A percentile compares a stretch with the other conserved stretches of the same genome.
These are phyloP conservation scores for Skeletonema costatum DNA, from an alignment of 108 stramenopile species.

Conservation along the genomic window DNA sequence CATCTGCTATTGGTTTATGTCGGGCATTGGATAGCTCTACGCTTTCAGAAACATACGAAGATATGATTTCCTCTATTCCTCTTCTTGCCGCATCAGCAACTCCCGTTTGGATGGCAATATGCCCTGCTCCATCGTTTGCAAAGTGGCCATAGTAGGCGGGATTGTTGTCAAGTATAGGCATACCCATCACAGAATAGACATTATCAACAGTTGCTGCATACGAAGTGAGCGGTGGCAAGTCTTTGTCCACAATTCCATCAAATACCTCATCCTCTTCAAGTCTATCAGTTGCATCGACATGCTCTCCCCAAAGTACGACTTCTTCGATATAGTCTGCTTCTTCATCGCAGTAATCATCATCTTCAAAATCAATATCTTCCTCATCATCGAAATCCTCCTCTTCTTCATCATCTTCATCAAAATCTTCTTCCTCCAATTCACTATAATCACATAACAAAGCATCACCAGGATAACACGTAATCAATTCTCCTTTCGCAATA, in stretches of 20 bases:
- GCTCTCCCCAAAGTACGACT: neutral
- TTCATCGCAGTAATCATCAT: neutral
- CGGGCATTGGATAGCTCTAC: conserved; percentile 1
- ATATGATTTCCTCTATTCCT: conserved; percentile 1
- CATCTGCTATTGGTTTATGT: conserved; percentile 1
- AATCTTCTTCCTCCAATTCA: neutral
- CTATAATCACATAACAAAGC: conserved; percentile 24
- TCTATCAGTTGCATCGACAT: neutral
- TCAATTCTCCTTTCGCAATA: conserved; percentile 31
- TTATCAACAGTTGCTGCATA: neutral
- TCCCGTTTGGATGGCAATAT: neutral
- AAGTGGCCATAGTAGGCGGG: conserved; percentile 7
- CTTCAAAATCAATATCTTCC: neutral
- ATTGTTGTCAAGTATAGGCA: conserved; percentile 1
- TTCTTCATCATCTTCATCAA: neutral
- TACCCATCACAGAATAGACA: neutral
- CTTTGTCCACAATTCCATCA: neutral
- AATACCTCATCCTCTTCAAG: neutral
- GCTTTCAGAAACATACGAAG: conserved; percentile 2
- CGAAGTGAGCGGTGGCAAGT: neutral
- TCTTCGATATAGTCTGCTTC: neutral
- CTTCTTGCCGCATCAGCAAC: neutral
- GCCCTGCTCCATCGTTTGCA: conserved; percentile 10
- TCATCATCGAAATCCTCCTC: neutral
- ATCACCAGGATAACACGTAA: conserved; percentile 52